Percentiles rank a stretch among this genome's conserved stretches.
Conservation (phyloP, 345 rosid species). For the Eucalyptus erythrocorys region DNA sequence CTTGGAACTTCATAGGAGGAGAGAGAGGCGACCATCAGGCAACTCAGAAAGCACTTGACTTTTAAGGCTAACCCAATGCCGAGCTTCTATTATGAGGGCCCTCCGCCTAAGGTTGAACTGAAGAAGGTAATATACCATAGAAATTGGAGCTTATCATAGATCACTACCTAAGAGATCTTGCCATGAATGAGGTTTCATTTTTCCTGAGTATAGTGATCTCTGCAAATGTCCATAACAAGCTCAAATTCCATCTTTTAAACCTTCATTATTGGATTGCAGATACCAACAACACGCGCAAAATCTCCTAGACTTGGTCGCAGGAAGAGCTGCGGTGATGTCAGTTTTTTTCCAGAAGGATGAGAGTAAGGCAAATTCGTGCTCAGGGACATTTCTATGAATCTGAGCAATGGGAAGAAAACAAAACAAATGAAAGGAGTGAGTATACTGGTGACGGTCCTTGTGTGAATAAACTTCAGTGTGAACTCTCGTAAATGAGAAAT, state of each 20-base stretch:
- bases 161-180: background rate
- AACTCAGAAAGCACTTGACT: constrained; percentile 64
- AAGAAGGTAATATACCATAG: constrained; percentile 45
- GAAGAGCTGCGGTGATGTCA: constrained; percentile 2
- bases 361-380: background rate
- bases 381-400: background rate
- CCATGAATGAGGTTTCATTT: background rate
- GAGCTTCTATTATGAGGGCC: constrained; percentile 72
- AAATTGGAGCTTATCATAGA: background rate
- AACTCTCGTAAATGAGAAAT: background rate
- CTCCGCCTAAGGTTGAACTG: constrained; percentile 74
- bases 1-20: constrained; percentile 44
- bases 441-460: background rate
- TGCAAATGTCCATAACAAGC: background rate
- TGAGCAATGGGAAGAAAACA: background rate
- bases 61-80: constrained; percentile 90
- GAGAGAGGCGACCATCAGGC: constrained; percentile 72
- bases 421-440: background rate
- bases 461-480: background rate
- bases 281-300: constrained; percentile 80
- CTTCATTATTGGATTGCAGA: constrained; percentile 11
- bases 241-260: background rate
- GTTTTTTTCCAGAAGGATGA: background rate
- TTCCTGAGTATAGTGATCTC: background rate
- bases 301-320: constrained; percentile 72